phyloP scores from a whole-genome alignment of 805 yeast genomes.

The Zygoascus ofunaensis region DNA sequence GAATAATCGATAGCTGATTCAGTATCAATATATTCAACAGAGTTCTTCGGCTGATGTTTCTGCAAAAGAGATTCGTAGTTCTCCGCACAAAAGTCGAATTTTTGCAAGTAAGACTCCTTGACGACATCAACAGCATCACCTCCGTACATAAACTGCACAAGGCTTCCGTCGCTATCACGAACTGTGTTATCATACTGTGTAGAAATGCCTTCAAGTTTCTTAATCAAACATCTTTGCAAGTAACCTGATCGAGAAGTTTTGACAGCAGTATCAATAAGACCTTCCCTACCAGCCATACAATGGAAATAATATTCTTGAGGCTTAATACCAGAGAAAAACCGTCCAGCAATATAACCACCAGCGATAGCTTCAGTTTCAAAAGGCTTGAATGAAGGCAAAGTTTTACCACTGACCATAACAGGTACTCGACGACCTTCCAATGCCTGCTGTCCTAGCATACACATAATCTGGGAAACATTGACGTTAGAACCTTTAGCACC shows the following conservation, averaged over 20 bases:
- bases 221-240: conserved; percentile 95
- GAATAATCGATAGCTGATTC: conserved; percentile 70
- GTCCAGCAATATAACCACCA: conserved; percentile 95
- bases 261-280: conserved; percentile 98
- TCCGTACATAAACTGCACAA: conserved; percentile 92
- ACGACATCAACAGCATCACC: conserved; percentile 95
- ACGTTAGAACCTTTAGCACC: conserved; percentile 99
- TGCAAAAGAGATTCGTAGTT: conserved; percentile 79
- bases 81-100: conserved; percentile 86
- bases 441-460: conserved; percentile 97
- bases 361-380: conserved; percentile 96
- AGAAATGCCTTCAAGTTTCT: conserved; percentile 95
- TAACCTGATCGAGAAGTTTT: conserved; percentile 98
- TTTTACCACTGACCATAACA: conserved; percentile 96
- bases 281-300: conserved; percentile 99
- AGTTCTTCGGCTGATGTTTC: conserved; percentile 74
- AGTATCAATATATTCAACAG: conserved; percentile 65
- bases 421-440: conserved; percentile 99
- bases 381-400: conserved; percentile 92
- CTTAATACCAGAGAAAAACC: conserved; percentile 94
- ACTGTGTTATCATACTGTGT: conserved; percentile 90
- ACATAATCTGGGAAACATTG: conserved; percentile 98
- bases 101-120: conserved; percentile 86
- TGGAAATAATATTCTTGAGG: conserved; percentile 99
- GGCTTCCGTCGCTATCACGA: conserved; percentile 89